Evolutionary conservation across 2,329 filamentous ascomycete genomes (phyloP).

Genomic region (Aspergillus candidus): DNA sequence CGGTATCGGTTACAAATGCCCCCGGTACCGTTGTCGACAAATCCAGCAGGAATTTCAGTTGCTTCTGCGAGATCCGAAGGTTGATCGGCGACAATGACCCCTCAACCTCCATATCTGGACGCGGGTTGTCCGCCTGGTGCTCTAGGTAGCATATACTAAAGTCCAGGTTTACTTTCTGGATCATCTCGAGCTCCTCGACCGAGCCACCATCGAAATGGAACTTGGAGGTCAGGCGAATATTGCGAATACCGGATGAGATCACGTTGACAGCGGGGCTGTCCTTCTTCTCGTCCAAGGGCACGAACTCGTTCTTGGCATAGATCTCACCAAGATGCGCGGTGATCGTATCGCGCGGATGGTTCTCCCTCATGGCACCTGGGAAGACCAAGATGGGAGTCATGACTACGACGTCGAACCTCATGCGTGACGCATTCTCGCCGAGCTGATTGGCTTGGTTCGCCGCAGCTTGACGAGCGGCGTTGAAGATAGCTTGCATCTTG

Average conservation of each 20-base stretch:
- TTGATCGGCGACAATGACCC: slow-evolving; percentile 92
- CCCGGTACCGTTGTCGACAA: slow-evolving; percentile 81
- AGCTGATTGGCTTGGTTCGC: slow-evolving; percentile 90
- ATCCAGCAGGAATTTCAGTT: slow-evolving; percentile 82
- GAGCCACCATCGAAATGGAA: slow-evolving; percentile 70
- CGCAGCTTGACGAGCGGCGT: slow-evolving; percentile 89
- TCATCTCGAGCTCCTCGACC: slow-evolving; percentile 86
- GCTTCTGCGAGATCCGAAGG: slow-evolving; percentile 78
- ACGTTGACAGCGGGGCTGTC: slow-evolving; percentile 76
- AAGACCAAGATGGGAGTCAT: slow-evolving; percentile 97
- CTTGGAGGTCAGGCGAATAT: slow-evolving; percentile 82
- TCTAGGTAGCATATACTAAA: slow-evolving; percentile 91
- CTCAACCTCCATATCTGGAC: slow-evolving; percentile 86
- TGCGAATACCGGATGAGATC: slow-evolving; percentile 81
- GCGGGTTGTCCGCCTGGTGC: slow-evolving; percentile 67
- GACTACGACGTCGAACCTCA: slow-evolving; percentile 89
- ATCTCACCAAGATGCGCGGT: slow-evolving; percentile 96
- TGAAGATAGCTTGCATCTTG: slow-evolving; percentile 99
- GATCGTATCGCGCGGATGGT: slow-evolving; percentile 69
- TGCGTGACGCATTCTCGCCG: slow-evolving; percentile 80
- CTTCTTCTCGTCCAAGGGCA: slow-evolving; percentile 71
- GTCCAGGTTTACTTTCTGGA: slow-evolving; percentile 90
- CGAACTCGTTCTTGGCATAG: slow-evolving; percentile 90
- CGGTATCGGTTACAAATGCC: slow-evolving; percentile 71
- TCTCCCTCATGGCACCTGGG: slow-evolving; percentile 67